Evolutionary conservation across 208 protist genomes (phyloP).

Genomic region (Leishmania tropica): DNA sequence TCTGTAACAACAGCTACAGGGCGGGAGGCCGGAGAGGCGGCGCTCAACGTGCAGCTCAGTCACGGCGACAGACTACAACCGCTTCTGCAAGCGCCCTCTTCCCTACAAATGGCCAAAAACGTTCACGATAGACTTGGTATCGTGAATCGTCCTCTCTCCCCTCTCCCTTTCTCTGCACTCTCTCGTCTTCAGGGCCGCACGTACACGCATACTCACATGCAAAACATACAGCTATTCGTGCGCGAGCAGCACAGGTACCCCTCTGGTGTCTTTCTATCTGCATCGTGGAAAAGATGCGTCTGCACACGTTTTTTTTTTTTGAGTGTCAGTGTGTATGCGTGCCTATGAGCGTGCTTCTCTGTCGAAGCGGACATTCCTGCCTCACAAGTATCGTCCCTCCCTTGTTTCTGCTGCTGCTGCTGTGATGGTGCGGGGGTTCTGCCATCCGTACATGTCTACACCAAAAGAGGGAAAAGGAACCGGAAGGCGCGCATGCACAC

Average conservation of each 20-base stretch:
- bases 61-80: not conserved
- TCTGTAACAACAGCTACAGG: not conserved
- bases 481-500: not conserved
- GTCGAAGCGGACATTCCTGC: not conserved
- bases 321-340: not conserved
- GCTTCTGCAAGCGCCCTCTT: not conserved
- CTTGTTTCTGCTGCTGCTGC: not conserved
- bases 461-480: not conserved
- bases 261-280: not conserved
- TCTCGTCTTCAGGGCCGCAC: not conserved
- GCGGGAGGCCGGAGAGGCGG: not conserved
- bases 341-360: not conserved
- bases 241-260: not conserved
- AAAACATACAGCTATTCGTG: conserved; percentile 8
- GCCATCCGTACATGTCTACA: not conserved
- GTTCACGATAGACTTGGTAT: not conserved
- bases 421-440: not conserved
- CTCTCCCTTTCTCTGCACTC: not conserved
- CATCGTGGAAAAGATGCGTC: not conserved
- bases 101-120: not conserved
- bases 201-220: not conserved
- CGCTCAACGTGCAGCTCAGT: not conserved
- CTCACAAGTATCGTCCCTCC: conserved; percentile 8
- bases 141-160: not conserved
- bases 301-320: not conserved